Percentiles rank a stretch among this genome's conserved stretches.
Conservation (phyloP, 441 rosid genomes). For the Adansonia gregorii region DNA sequence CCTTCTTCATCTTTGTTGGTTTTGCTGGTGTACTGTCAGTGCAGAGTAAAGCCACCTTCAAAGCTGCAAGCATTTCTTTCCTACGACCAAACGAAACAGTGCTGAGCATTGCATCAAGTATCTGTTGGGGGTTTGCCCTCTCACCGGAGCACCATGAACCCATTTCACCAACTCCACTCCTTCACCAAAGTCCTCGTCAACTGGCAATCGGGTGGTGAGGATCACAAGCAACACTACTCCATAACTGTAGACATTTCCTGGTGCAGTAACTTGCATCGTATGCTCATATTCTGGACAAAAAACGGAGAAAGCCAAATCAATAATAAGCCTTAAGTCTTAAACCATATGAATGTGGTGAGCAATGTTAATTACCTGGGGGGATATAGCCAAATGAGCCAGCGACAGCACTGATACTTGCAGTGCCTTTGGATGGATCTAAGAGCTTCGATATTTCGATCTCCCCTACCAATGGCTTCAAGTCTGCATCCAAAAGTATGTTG, state of each 20-base stretch:
- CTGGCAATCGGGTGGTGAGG: constrained; percentile 78
- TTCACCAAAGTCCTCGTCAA: constrained; percentile 90
- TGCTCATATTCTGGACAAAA: constrained; percentile 77
- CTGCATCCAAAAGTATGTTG: constrained; percentile 75
- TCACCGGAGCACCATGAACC: constrained; percentile 92
- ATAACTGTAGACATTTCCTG: constrained; percentile 94
- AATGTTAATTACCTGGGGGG: constrained; percentile 71
- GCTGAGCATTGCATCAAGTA: constrained; percentile 91
- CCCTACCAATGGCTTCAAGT: constrained; percentile 74
- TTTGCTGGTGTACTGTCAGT: constrained; percentile 91
- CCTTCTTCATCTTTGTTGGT: constrained; percentile 93
- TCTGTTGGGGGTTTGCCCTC: constrained; percentile 96
- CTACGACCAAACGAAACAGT: constrained; percentile 92
- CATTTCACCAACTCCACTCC: constrained; percentile 97
- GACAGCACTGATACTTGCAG: constrained; percentile 97
- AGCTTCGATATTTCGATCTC: constrained; percentile 98
- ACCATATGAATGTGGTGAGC: background rate
- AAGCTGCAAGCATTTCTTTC: constrained; percentile 91
- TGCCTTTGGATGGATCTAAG: constrained; percentile 90
- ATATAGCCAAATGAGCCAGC: constrained; percentile 98
- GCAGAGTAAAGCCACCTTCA: constrained; percentile 94
- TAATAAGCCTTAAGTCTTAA: background rate
- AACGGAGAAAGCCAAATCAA: background rate
- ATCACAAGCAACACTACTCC: constrained; percentile 94
- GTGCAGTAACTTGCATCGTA: constrained; percentile 98